Percentiles rank a stretch among this genome's conserved stretches.
Conservation (phyloP, 2,329 filamentous ascomycete genomes). For the Venturia asperata region DNA sequence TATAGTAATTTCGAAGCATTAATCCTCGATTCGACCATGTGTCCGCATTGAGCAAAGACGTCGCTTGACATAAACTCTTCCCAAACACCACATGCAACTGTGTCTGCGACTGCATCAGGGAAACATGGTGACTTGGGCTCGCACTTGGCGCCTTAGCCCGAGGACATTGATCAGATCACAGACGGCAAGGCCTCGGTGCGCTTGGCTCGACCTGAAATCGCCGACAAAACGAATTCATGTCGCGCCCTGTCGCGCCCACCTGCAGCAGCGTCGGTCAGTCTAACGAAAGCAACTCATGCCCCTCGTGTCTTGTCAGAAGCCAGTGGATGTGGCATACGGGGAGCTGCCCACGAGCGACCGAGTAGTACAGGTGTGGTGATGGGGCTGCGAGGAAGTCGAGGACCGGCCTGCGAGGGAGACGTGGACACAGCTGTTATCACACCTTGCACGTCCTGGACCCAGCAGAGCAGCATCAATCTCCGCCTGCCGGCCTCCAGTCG, state of each 20-base stretch:
- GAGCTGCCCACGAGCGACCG: background rate
- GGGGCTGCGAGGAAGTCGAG: background rate
- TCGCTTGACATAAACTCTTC: background rate
- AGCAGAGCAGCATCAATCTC: background rate
- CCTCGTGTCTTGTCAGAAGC: background rate
- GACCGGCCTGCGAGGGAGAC: too few species aligned
- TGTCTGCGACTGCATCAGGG: background rate
- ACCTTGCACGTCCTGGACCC: background rate
- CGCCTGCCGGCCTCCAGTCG: background rate
- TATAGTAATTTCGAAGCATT: background rate
- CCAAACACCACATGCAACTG: background rate
- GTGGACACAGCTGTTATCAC: background rate
- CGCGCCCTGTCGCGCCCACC: background rate
- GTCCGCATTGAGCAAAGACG: background rate
- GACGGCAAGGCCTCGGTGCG: background rate
- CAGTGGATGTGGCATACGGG: background rate
- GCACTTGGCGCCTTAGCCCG: background rate
- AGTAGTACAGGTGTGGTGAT: background rate
- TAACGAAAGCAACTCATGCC: background rate
- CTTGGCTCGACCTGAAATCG: too few species aligned
- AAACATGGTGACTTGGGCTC: background rate
- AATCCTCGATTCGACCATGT: background rate
- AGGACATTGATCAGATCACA: background rate
- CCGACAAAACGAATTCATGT: background rate
- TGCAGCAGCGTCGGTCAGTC: background rate